phyloP scores from a whole-genome alignment of 768 basidiomycete species.

The Russula virescens region DNA sequence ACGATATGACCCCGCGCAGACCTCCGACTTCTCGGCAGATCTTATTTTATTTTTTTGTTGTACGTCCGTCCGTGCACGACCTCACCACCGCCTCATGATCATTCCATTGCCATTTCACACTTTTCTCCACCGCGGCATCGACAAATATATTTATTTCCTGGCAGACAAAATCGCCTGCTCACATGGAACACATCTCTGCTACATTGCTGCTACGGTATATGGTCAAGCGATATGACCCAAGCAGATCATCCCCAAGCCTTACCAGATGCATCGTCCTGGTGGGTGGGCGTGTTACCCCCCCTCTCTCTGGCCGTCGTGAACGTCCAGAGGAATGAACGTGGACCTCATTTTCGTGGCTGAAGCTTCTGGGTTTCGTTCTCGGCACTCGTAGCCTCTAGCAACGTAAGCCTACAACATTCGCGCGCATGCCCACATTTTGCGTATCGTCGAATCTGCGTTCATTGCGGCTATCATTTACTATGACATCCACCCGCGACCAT shows the following conservation, averaged over 20 bases:
- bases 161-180: neutral
- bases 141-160: neutral
- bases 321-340: slow-evolving; percentile 31
- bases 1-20: slow-evolving; percentile 8
- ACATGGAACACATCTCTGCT: slow-evolving; percentile 50
- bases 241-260: slow-evolving; percentile 41
- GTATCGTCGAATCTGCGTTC: slow-evolving; percentile 40
- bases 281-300: slow-evolving; percentile 63
- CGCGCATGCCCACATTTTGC: neutral
- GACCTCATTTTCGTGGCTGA: slow-evolving; percentile 54
- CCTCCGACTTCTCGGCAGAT: slow-evolving; percentile 53
- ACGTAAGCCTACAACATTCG: slow-evolving; percentile 34
- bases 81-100: neutral
- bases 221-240: slow-evolving; percentile 60
- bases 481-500: slow-evolving; percentile 34
- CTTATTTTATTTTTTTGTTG: slow-evolving; percentile 73
- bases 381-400: slow-evolving; percentile 55
- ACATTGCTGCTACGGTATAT: too few species aligned
- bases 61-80: slow-evolving; percentile 28
- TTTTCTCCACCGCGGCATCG: neutral
- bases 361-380: slow-evolving; percentile 69
- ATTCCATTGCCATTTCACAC: too few species aligned
- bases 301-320: slow-evolving; percentile 48
- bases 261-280: slow-evolving; percentile 45
- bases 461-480: slow-evolving; percentile 52